Base-by-base conservation (phyloP, 2,329 filamentous ascomycete species). In the Aspergillus sp. region DNA sequence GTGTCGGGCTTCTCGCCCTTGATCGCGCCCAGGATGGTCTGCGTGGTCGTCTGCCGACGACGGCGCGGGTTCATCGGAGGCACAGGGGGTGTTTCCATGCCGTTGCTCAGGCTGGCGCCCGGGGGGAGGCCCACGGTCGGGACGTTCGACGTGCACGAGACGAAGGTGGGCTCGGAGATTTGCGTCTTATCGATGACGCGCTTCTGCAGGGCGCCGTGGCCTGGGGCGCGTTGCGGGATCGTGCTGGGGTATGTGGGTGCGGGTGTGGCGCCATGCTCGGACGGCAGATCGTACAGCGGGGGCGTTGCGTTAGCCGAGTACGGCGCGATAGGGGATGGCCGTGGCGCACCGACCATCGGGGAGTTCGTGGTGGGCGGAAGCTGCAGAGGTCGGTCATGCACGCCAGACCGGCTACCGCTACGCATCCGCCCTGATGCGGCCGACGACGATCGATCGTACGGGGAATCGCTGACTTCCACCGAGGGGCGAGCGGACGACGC, bases 51-150 rank as follows among this genome's bases (percentile, higher is more conserved):
- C 58, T 66, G 79, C 13, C 79, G 78, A 49, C 81, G 76, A 41
- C 83, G 76, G 52, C 79, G 78, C 1, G 82, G 82, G 61, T 85
- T 84, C 76, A 84, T 81, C 0, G 81, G 78, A 24, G 82, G 82
- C 6, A 85, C 67, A 1, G 82, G 80, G 10, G 81, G 80, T 1
- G 74, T 68, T n/a, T 69, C 66, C 58, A 73, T 75, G 45, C 79
- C 80, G 51, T 81, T 83, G 66, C 71, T 77, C 33, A 82, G 70
- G 4, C 77, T 79, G 2, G 80, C 78, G 24, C 79, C 79, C n/a
- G 76, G 63, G 13, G 82, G 82, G 10, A 86, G 73, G 33, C 79
- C 80, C 33, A 85, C 74, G 0, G 80, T 79, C 43, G 83, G 81
- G 24, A 84, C 76, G 42, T 81, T 80, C 2, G 80, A 83, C 3